Conservation (phyloP, 139 green algal genomes). For the Trebouxia sp. region DNA sequence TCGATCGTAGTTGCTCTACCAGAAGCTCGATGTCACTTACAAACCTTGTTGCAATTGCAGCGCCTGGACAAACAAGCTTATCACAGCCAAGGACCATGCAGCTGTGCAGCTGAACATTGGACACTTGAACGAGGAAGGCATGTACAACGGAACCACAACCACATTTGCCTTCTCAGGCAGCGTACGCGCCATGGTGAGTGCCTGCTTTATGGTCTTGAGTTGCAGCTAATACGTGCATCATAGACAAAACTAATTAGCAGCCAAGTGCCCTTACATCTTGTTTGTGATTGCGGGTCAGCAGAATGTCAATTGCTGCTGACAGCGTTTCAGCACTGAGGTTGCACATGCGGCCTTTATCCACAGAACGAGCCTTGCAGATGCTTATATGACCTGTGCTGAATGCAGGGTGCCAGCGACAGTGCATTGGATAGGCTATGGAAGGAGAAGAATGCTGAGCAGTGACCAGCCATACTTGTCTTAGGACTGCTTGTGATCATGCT, state of each 20-base stretch:
- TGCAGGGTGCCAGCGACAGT: conserved; percentile 87
- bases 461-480: background rate
- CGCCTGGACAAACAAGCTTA: conserved; percentile 99
- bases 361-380: no score
- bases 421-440: conserved; percentile 91
- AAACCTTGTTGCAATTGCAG: conserved; percentile 58
- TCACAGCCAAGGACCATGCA: conserved; percentile 98
- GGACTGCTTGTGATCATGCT: no score
- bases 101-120: conserved; percentile 98
- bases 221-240: background rate
- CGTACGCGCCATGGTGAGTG: conserved; percentile 58
- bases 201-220: background rate
- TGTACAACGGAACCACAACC: conserved; percentile 92
- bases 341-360: background rate
- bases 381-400: no score
- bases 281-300: no score
- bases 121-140: conserved; percentile 94
- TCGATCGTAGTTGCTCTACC: no score
- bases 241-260: no score
- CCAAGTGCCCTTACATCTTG: no score
- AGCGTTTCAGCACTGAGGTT: no score
- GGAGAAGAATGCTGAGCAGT: conserved; percentile 62
- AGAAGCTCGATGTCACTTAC: no score
- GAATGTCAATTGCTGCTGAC: no score
- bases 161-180: conserved; percentile 94